Conservation (phyloP, 2,329 filamentous ascomycete species). For the Colletotrichum viniferum region DNA sequence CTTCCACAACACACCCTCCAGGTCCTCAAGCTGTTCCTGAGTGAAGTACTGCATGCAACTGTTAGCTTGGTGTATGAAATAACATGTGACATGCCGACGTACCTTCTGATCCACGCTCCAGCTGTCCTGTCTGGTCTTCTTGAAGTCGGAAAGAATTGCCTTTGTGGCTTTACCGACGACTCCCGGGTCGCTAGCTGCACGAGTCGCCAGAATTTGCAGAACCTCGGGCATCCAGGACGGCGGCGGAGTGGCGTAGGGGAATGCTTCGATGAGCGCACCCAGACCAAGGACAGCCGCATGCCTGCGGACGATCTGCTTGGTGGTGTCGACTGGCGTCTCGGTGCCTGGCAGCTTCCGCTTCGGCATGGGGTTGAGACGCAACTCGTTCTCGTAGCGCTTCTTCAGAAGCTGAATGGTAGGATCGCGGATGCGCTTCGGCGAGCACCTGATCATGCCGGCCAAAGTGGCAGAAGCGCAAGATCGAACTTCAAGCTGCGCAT, state of each 20-base stretch:
- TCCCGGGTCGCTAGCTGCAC: constrained; percentile 86
- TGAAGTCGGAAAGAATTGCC: constrained; percentile 92
- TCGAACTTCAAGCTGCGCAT: constrained; percentile 91
- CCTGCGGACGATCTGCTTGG: constrained; percentile 78
- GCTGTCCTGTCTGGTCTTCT: constrained; percentile 98
- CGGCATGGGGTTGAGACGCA: constrained; percentile 86
- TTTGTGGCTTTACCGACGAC: constrained; percentile 97
- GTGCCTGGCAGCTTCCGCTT: constrained; percentile 70
- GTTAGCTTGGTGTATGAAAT: constrained; percentile 30
- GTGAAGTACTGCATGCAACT: constrained; percentile 71
- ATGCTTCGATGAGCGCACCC: constrained; percentile 90
- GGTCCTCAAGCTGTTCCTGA: constrained; percentile 88
- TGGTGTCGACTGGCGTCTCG: constrained; percentile 72
- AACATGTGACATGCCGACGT: constrained; percentile 35
- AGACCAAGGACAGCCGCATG: constrained; percentile 93
- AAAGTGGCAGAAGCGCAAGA: constrained; percentile 91
- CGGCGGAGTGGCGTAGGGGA: constrained; percentile 93
- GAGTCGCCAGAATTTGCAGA: constrained; percentile 80
- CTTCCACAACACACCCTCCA: constrained; percentile 98
- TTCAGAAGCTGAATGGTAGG: constrained; percentile 79
- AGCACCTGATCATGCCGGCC: constrained; percentile 97
- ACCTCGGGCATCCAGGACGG: constrained; percentile 94
- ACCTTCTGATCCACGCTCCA: constrained; percentile 99
- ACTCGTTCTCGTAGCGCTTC: constrained; percentile 75
- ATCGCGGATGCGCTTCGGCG: constrained; percentile 78